Conservation (phyloP, 345 rosid species). For the Moricandia arvensis region DNA sequence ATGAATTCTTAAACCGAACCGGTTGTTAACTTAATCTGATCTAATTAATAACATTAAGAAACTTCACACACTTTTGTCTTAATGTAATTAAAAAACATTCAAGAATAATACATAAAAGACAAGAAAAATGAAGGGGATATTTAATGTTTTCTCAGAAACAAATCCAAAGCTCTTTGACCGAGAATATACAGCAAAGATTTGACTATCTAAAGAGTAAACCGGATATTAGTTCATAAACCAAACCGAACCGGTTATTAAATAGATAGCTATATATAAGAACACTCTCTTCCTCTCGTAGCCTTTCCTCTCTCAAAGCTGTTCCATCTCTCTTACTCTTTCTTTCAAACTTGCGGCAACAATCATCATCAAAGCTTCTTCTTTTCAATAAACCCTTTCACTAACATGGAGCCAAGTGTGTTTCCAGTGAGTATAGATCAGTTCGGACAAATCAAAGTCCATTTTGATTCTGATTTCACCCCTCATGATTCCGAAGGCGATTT, state of each 20-base stretch:
- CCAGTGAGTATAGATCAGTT: constrained; percentile 54
- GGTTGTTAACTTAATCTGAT: constrained; percentile 3
- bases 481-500: constrained; percentile 66
- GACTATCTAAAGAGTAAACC: too few relatives aligned
- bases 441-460: constrained; percentile 58
- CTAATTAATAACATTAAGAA: too few relatives aligned
- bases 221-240: background rate
- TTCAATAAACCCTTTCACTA: background rate
- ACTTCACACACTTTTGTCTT: too few relatives aligned
- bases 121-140: too few relatives aligned
- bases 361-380: background rate
- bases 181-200: too few relatives aligned
- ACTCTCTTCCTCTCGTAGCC: constrained; percentile 11
- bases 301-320: constrained; percentile 2
- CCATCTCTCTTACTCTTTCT: too few relatives aligned
- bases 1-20: background rate
- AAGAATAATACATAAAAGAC: background rate
- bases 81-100: background rate
- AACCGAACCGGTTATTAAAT: constrained; percentile 18
- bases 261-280: constrained; percentile 6
- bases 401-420: background rate
- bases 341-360: background rate
- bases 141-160: too few relatives aligned
- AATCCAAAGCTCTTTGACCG: too few relatives aligned
- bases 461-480: constrained; percentile 62